Evolutionary conservation across 164 flowering plant species (phyloP), one percentile per base, ranked within the genome.

Genomic region (Dillenia suffruticosa): DNA sequence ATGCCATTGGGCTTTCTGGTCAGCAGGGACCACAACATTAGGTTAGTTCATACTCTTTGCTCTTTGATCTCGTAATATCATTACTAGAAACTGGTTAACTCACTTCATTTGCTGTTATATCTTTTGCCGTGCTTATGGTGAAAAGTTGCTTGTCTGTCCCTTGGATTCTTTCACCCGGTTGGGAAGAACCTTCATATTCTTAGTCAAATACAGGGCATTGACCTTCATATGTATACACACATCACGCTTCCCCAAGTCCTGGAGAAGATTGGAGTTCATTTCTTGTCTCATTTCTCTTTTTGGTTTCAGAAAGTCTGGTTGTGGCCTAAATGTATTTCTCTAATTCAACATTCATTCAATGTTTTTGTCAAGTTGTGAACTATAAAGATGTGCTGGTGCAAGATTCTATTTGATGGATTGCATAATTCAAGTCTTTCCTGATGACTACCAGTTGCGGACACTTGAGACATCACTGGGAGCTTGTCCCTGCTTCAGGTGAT

Each of bases 311-410:
- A 26, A 26, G 32, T 26, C 32, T 26, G 32, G 32, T 26, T 5
- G 32, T 26, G 32, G 32, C 2, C 32, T 26, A 26, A 26, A 26
- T 5, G 5, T 15, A 48, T 46, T 59, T 44, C 10, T 64, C 1
- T 66, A 32, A 3, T 26, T 26, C 32, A 26, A 26, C 32, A 26
- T 26, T 26, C 3, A 26, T 26, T 3, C 32, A 26, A 26, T 26
- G 32, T n/a, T 54, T 58, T 65, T 69, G 48, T 45, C 80, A 94
- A 97, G 88, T 92, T 63, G 97, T 95, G 48, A 95, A 95, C 64
- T 95, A 92, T 76, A 95, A 91, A 76, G 99, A 95, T 77, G 99
- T 89, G 63, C 67, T 95, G 67, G 97, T 97, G 6, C 99, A 92
- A 59, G 84, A 68, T 70, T n/a, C n/a, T 95, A 95, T 72, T 71